Conservation (phyloP, 371 early-diverging fungal species). For the Mycotypha africana region DNA sequence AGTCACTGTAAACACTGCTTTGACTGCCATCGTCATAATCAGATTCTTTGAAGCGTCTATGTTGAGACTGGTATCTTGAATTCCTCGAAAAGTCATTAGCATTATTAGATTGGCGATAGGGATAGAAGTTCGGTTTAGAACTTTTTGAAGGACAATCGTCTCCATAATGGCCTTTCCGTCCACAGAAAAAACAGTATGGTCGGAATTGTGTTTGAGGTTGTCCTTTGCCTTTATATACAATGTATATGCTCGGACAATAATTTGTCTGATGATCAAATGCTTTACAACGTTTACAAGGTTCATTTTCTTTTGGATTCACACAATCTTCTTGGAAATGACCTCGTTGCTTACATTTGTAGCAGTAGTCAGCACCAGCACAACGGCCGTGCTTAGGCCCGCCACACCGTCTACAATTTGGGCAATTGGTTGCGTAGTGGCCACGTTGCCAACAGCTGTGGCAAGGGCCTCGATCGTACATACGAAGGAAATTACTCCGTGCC, state of each 20-base stretch:
- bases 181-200: slow-evolving; percentile 15
- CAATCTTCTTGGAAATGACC: slow-evolving; percentile 12
- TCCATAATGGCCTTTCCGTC: slow-evolving; percentile 15
- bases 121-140: too few species aligned
- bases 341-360: slow-evolving; percentile 9
- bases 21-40: too few species aligned
- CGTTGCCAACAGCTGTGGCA: slow-evolving; percentile 10
- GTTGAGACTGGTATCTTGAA: too few species aligned
- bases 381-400: slow-evolving; percentile 5
- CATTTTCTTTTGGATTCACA: not conserved
- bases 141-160: slow-evolving; percentile 20
- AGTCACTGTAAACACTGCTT: too few species aligned
- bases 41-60: too few species aligned
- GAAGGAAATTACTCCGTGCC: too few species aligned
- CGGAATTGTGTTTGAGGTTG: not conserved
- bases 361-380: slow-evolving; percentile 6
- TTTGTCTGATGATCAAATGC: slow-evolving; percentile 4
- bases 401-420: slow-evolving; percentile 6
- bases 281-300: slow-evolving; percentile 2
- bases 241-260: slow-evolving; percentile 8
- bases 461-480: too few species aligned
- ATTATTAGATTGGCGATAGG: too few species aligned
- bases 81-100: too few species aligned
- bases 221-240: slow-evolving; percentile 3
- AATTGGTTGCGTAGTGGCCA: slow-evolving; percentile 8